phyloP scores from a whole-genome alignment of 2,329 filamentous ascomycete species.

The Parastagonospora avenae region DNA sequence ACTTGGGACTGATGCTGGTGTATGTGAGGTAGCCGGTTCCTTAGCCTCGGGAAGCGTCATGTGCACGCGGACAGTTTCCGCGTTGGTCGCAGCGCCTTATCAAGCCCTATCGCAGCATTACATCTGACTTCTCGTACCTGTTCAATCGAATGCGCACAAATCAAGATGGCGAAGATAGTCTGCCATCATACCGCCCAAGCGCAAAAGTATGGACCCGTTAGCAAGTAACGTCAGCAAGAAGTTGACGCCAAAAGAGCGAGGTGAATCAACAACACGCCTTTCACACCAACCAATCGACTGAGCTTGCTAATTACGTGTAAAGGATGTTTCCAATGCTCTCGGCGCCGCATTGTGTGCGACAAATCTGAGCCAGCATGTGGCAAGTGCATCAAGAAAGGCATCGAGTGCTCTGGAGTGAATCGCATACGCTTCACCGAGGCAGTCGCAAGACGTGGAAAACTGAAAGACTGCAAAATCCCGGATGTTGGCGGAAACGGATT shows the following conservation, averaged over 20 bases:
- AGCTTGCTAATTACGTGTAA: background rate
- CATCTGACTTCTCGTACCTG: too few relatives aligned
- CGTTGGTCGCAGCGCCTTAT: too few relatives aligned
- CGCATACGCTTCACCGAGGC: constrained; percentile 46
- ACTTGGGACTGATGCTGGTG: too few relatives aligned
- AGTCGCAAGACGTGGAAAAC: constrained; percentile 25
- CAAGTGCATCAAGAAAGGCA: constrained; percentile 48
- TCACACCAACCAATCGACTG: background rate
- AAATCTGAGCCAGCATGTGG: constrained; percentile 47
- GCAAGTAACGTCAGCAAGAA: background rate
- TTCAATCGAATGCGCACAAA: too few relatives aligned
- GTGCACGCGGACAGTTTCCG: too few relatives aligned
- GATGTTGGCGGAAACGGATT: background rate
- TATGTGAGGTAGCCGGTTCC: too few relatives aligned
- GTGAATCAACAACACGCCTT: background rate
- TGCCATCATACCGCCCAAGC: too few relatives aligned
- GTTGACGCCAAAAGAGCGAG: constrained; percentile 6
- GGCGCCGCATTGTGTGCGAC: constrained; percentile 49
- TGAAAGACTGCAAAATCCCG: constrained; percentile 21
- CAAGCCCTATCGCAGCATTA: too few relatives aligned
- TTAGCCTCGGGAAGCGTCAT: too few relatives aligned
- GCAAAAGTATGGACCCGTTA: too few relatives aligned
- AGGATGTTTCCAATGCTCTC: constrained; percentile 48
- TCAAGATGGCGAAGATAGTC: too few relatives aligned
- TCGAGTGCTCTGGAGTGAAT: constrained; percentile 48